Evolutionary conservation across 2,329 filamentous ascomycete species (phyloP).

Genomic region (Colletotrichum sp.): DNA sequence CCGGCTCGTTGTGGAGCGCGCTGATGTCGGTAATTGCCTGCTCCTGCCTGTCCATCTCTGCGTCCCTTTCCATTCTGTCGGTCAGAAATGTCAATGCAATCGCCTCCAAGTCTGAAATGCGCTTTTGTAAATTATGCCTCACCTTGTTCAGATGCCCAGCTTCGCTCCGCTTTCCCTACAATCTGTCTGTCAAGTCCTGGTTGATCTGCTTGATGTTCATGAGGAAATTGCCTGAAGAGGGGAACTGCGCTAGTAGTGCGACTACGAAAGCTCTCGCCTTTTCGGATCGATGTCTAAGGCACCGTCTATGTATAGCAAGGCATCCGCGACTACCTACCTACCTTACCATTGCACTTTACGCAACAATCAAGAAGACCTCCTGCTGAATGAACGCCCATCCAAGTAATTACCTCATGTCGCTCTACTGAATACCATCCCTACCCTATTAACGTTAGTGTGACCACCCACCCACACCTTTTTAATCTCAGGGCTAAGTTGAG

Average conservation of each 20-base stretch:
- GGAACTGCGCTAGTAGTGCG: neutral
- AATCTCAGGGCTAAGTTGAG: neutral
- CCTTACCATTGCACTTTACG: neutral
- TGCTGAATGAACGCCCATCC: no score
- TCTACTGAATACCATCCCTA: neutral
- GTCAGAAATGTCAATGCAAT: neutral
- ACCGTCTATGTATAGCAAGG: neutral
- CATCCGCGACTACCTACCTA: neutral
- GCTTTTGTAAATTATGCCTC: neutral
- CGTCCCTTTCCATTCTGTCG: neutral
- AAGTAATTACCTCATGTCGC: neutral
- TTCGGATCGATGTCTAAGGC: neutral
- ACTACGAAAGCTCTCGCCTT: neutral
- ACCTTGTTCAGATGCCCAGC: neutral
- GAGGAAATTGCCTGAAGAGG: neutral
- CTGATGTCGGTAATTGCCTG: neutral
- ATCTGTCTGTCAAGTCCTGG: no score
- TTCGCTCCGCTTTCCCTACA: neutral
- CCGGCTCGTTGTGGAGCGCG: neutral
- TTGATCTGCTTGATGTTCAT: neutral
- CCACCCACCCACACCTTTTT: neutral
- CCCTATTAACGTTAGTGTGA: neutral
- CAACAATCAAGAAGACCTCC: neutral
- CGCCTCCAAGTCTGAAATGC: neutral
- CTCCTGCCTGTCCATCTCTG: neutral